These are phyloP conservation scores for Volvox carteri DNA, from an alignment of 163 green algal genomes.

Conservation along the genomic window DNA sequence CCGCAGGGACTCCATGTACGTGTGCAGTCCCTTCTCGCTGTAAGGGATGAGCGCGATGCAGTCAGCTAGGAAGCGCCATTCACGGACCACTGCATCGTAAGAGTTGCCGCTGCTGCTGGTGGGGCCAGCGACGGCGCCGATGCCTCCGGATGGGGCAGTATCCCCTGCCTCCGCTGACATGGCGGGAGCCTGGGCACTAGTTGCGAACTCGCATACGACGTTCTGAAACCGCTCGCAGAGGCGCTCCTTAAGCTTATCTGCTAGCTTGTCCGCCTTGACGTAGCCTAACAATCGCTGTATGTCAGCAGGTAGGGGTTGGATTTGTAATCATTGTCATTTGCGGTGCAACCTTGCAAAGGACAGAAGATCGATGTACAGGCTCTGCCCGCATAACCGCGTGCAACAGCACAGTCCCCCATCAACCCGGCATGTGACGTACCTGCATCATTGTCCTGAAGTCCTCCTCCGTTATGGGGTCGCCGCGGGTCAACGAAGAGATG, in stretches of 20 bases:
- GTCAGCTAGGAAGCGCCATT: conserved; percentile 67
- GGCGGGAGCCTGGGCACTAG: not conserved
- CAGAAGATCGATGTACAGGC: too few species aligned
- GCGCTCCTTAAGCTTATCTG: conserved; percentile 86
- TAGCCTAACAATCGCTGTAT: conserved; percentile 81
- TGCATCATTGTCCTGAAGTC: conserved; percentile 84
- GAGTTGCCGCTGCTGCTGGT: not conserved
- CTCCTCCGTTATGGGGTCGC: conserved; percentile 58
- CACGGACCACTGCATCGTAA: conserved; percentile 50
- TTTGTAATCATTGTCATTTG: too few species aligned
- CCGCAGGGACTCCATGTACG: conserved; percentile 82
- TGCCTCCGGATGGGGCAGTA: not conserved
- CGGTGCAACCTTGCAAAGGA: too few species aligned
- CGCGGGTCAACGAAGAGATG: conserved; percentile 80
- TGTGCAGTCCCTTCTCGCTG: conserved; percentile 90
- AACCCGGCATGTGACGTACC: too few species aligned
- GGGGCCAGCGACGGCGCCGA: not conserved
- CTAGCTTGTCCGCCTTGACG: conserved; percentile 91
- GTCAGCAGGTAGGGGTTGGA: not conserved
- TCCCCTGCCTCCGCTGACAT: not conserved
- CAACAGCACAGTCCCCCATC: too few species aligned
- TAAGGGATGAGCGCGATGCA: conserved; percentile 73
- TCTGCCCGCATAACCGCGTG: too few species aligned
- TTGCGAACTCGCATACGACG: conserved; percentile 40
- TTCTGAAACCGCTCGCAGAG: conserved; percentile 83